Base-by-base conservation (phyloP, 495 filamentous ascomycete species). In the Penicillium psychrofluorescens region DNA sequence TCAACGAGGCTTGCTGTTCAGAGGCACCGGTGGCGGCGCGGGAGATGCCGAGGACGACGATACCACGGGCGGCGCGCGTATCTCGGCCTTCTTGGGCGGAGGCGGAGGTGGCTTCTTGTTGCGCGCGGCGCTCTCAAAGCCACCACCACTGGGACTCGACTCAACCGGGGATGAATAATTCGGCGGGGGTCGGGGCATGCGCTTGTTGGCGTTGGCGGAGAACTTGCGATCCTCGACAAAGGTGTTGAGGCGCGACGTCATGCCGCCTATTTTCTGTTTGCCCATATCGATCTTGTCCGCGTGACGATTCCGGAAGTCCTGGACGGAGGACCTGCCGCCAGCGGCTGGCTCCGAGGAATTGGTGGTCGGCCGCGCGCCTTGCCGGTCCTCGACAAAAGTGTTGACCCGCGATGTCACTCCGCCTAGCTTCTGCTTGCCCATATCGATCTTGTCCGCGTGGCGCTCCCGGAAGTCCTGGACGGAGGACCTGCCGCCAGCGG, bases 371-470 rank as follows among this genome's bases (percentile, higher is more conserved):
- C 22, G 22, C 22, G 22, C 6, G 22, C 2, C 4, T 22, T 22
- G 22, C 22, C 53, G 59, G 28, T 61, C 57, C 6, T 67, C 63
- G 8, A 69, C 50, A 44, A 62, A 67, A 6, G 45, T 57, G 43
- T 62, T 63, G 12, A 67, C 49, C 2, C 68, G 66, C 43, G 54
- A 61, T 2, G 49, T 50, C 49, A 85, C 40, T 1, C 67, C 71
- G 37, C 73, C 75, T 11, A 80, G 77, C n/a, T 71, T 73, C 54
- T 76, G 67, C 59, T 75, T 71, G 0, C 85, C 87, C 7, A 77
- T 66, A 2, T 81, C 75, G 7, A 89, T 80, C 55, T 89, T 81
- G 22, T 83, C 84, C 6, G 79, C 79, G 58, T 89, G 84, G 14
- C 50, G 58, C 42, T 85, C 78, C 30, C 83, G 80, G 53, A 89